A percentile compares a stretch with the other conserved stretches of the same genome.
Evolutionary conservation across 257 asterid species (phyloP).

Genomic region (Jasminum sambac): DNA sequence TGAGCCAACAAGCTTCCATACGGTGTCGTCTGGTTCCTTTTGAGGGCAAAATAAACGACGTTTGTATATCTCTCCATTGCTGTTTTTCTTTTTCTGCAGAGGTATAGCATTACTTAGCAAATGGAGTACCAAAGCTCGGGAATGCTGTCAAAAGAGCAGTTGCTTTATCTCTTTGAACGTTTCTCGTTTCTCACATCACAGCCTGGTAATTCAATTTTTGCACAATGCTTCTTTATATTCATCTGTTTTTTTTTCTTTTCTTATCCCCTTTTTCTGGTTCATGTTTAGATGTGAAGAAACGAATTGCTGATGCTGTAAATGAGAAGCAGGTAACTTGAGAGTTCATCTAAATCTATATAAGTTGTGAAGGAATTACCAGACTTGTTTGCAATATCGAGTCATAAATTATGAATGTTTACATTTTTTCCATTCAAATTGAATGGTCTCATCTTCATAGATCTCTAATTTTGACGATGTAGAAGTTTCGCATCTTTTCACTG

Average conservation of each 20-base stretch:
- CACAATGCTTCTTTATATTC: not conserved
- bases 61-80: not conserved
- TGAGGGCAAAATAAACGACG: not conserved
- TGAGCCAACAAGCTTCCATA: not conserved
- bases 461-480: too few species aligned
- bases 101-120: slow-evolving; percentile 13
- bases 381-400: not conserved
- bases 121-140: slow-evolving; percentile 56
- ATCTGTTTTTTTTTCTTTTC: not conserved
- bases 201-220: slow-evolving; percentile 40
- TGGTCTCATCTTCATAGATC: not conserved
- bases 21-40: not conserved
- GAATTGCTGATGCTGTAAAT: slow-evolving; percentile 75
- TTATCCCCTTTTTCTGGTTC: not conserved
- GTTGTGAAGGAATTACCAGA: not conserved
- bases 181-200: slow-evolving; percentile 68
- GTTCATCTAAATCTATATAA: not conserved
- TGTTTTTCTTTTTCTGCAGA: not conserved
- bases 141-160: slow-evolving; percentile 69
- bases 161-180: slow-evolving; percentile 70
- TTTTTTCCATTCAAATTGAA: not conserved
- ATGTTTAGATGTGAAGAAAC: slow-evolving; percentile 66
- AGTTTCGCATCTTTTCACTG: not conserved
- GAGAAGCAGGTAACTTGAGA: slow-evolving; percentile 63
- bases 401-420: not conserved